Evolutionary conservation across 148 eudicot species (phyloP), one percentile per base, ranked within the genome.

Genomic region (Rhododendron griersonianum): DNA sequence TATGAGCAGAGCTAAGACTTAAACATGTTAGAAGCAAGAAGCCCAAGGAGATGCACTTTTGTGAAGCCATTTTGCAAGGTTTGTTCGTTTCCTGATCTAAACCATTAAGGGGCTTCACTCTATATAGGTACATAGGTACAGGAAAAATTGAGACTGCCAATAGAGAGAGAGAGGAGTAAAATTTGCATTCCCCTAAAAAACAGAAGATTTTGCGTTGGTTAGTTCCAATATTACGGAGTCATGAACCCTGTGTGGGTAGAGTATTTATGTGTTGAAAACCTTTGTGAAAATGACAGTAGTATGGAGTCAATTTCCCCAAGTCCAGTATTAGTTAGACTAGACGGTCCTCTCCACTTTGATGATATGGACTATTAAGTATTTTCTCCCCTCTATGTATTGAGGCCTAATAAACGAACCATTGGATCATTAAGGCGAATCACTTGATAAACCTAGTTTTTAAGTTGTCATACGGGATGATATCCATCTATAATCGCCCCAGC

Each of bases 1-100:
- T 55, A n/a, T n/a, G 39, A 47, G 78, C 86, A 55, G 86, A 71
- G n/a, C 63, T 19, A 47, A 83, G 61, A 16, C 61, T 18, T n/a
- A 83, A 25, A 16, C 78, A 83, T 28, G 35, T 28, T 0, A 83
- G 67, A 19, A 53, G 39, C 44, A 83, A 19, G 25, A 83, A 16
- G 6, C 28, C 85, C 15, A 18, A 15, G 59, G 4, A 71, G 45
- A 83, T n/a, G 30, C 9, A 1, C 21, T 71, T 83, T 45, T 39
- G 19, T 19, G 86, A 75, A 51, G 73, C 53, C 81, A 84, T 84
- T 73, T 79, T 28, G 59, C 1, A 0, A 50, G 30, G 41, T 33
- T 15, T 11, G 30, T 84, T 51, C 3, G 23, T 84, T 19, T 25
- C 33, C 23, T 83, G 78, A 47, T 71, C n/a, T 18, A 8, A 47